Evolutionary conservation across 352 stramenopile species (phyloP), one percentile per base, ranked within the genome.

Genomic region (Phytophthora citrophthora): DNA sequence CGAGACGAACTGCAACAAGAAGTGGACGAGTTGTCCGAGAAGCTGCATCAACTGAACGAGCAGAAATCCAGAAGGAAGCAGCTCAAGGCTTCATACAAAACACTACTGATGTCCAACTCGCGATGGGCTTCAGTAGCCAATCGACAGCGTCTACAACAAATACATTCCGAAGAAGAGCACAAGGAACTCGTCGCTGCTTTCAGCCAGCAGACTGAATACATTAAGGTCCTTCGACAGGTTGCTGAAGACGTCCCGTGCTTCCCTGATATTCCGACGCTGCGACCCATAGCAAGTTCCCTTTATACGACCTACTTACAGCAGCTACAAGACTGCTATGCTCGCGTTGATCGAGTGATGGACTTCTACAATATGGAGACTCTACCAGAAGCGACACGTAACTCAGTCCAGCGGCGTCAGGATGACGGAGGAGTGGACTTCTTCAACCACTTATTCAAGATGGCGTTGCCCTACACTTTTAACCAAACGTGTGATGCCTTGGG

Each of bases 221-320:
- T 71, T 29, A 51, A 62, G 10, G 10, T 26, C 2, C 49, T 71
- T 15, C 41, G 34, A 11, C 18, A 40, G 7, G 13, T 54, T 13
- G 23, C 23, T 3, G 44, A 23, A 1, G 18, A 9, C 26, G 1
- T 29, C 26, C 26, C 26, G 26, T 29, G 6, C 16, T n/a, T 9
- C 27, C 32, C 36, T 38, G 1, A 49, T 0, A 41, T 38, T 5
- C 56, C 43, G 10, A 11, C 3, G 15, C 11, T 47, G 10, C 31
- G 32, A n/a, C 39, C 31, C 1, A 58, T 61, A 49, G 29, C 63
- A 3, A 45, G 5, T n/a, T 16, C 27, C 4, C 31, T 64, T 16
- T 60, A 65, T 18, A 47, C 32, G 40, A 68, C 45, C 9, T 59
- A 68, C 40, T 31, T 74, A 26, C 55, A 63, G 26, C 50, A 71